Base-by-base conservation (phyloP, 345 rosid genomes). In the Aquilaria malaccensis region DNA sequence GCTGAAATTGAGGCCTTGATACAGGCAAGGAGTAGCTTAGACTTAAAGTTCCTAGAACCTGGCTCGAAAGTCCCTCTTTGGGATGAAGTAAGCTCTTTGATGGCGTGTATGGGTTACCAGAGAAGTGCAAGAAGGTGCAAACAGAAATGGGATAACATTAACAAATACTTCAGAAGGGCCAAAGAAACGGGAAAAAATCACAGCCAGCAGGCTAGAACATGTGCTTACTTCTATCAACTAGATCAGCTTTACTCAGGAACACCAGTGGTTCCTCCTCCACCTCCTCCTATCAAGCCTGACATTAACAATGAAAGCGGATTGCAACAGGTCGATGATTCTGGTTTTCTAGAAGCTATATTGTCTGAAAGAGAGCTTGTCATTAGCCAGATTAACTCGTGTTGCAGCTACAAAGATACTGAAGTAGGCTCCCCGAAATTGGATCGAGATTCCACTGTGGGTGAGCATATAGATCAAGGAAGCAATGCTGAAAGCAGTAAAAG, bases 81-180 rank as follows among this genome's bases (percentile, higher is more conserved):
- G 79, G 84, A 76, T 47, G 81, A 80, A 55, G 75, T 71, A 13
- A 71, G 81, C 47, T 52, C 65, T 56, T 59, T 62, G 43, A 76
- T 80, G 81, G 67, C 60, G 54, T 71, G 79, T 13, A 56, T 67
- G 66, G 84, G 84, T 13, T 80, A 76, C 15, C 73, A 64, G 46
- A 76, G 81, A 67, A 71, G 77, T 72, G 84, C 81, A 31, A 77
- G 67, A 67, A 74, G 72, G 48, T 79, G 80, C 67, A 79, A 79
- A 71, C 78, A 79, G 58, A 79, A 79, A 50, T 79, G 83, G 83
- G 83, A 79, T 61, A 79, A 79, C 63, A 76, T 76, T 30, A 80
- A 76, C 72, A 80, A 77, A 60, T 80, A 80, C 51, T 80, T 74
- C 43, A 74, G 65, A 65, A 80, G 74, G 59, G 65, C 76, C 48